Evolutionary conservation across 106 monocot genomes (phyloP), one percentile per base, ranked within the genome.

Genomic region (Dactylorhiza incarnata): DNA sequence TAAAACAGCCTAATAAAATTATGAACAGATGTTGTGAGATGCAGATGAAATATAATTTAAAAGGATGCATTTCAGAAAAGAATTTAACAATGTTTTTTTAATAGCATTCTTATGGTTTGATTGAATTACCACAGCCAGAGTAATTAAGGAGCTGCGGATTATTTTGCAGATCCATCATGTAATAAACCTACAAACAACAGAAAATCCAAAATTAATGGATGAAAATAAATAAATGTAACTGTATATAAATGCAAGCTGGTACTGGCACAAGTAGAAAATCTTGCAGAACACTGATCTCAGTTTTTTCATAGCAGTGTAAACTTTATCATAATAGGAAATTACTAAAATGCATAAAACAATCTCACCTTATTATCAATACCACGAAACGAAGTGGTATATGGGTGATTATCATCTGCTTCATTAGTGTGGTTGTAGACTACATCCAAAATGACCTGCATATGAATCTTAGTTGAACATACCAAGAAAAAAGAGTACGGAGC

Each of bases 401-500:
- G 92, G 54, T 83, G 77, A 70, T 48, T 52, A 90, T 88, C 91
- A 85, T 91, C 94, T 72, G 76, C 85, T 80, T 99, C 97, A 79
- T 94, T 99, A 56, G 97, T 99, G 84, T 99, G 97, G 78, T 99
- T 99, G 78, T 89, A 99, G 75, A 99, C 97, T 7, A 99, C 97
- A 87, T 99, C 97, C 78, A 99, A 75, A 79, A 99, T 99, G 24
- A 99, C 91, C 97, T 99, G 78, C 73, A 77, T 14, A 43, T 73
- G 66, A 80, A 77, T 49, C 45, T 58, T 67, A 65, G 65, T n/a
- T 66, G 11, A 52, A 75, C 24, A 0, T 77, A 55, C 71, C 74
- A 24, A 49, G 78, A 14, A 72, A 11, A 45, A 24, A 45, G 73
- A 20, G 45, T 68, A 2, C 14, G 68, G 45, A 45, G 22, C 20